A percentile compares a stretch with the other conserved stretches of the same genome.
Conservation (phyloP, 352 stramenopile genomes). For the Phytophthora nicotianae region DNA sequence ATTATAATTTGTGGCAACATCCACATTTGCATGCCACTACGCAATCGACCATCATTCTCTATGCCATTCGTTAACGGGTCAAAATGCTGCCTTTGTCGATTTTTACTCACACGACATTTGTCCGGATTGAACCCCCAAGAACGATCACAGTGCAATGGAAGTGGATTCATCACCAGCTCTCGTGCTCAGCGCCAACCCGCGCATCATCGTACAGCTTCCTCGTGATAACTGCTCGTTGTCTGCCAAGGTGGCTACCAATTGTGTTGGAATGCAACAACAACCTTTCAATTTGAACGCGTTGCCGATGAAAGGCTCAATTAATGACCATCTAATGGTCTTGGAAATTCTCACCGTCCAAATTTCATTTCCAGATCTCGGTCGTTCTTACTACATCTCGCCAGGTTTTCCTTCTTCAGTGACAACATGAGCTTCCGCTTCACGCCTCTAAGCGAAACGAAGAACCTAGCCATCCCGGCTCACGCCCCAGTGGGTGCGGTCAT, state of each 20-base stretch:
- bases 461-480: conserved; percentile 36
- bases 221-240: conserved; percentile 72
- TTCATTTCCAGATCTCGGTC: background rate
- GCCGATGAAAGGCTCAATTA: background rate
- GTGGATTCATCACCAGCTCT: conserved; percentile 28
- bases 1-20: background rate
- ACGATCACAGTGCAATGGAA: conserved; percentile 9
- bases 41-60: conserved; percentile 27
- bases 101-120: no score
- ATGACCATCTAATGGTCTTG: background rate
- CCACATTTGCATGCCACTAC: background rate
- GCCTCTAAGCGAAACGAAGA: conserved; percentile 18
- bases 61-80: conserved; percentile 1
- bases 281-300: no score
- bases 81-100: background rate
- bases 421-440: conserved; percentile 23
- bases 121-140: no score
- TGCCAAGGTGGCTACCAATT: conserved; percentile 46
- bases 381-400: no score
- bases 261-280: conserved; percentile 40
- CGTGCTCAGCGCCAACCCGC: conserved; percentile 53
- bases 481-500: conserved; percentile 48
- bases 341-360: no score
- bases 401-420: background rate
- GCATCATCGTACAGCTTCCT: conserved; percentile 73